Percentiles rank a stretch among this genome's conserved stretches.
These are phyloP conservation scores for Suillus luteus DNA, from an alignment of 768 basidiomycete species.

Conservation along the genomic window DNA sequence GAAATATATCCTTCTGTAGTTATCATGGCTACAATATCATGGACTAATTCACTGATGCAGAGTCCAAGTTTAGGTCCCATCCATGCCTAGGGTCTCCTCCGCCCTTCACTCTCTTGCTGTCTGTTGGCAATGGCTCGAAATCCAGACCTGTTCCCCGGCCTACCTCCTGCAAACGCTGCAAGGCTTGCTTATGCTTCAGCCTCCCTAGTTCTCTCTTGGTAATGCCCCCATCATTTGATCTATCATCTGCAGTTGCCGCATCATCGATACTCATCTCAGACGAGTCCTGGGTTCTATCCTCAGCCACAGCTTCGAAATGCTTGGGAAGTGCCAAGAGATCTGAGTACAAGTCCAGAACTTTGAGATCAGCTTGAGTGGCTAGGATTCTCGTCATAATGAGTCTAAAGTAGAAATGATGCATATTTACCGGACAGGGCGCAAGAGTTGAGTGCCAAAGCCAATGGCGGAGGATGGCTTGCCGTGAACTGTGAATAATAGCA, in stretches of 20 bases:
- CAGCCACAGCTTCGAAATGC: slow-evolving; percentile 47
- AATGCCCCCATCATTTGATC: slow-evolving; percentile 29
- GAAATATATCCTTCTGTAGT: too few species aligned
- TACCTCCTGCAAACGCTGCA: slow-evolving; percentile 31
- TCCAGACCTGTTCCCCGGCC: slow-evolving; percentile 7
- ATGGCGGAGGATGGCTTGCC: slow-evolving; percentile 23
- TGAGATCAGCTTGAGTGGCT: slow-evolving; percentile 54
- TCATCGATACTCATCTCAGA: slow-evolving; percentile 19
- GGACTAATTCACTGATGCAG: too few species aligned
- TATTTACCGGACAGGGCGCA: slow-evolving; percentile 48
- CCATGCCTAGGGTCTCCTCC: slow-evolving; percentile 15
- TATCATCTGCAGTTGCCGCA: slow-evolving; percentile 13
- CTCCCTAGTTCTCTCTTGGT: slow-evolving; percentile 51
- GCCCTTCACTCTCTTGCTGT: slow-evolving; percentile 23
- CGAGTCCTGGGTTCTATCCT: slow-evolving; percentile 38
- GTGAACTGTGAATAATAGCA: slow-evolving; percentile 21
- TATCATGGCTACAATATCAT: too few species aligned
- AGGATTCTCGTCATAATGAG: slow-evolving; percentile 10
- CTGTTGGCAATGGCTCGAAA: slow-evolving; percentile 1
- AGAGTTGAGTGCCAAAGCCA: slow-evolving; percentile 50
- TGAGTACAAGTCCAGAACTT: slow-evolving; percentile 60
- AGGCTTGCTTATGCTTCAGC: slow-evolving; percentile 52
- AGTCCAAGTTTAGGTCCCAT: slow-evolving; percentile 4
- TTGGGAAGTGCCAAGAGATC: slow-evolving; percentile 63
- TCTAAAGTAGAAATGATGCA: slow-evolving; percentile 12